These are phyloP conservation scores for Solanum chiquidenum DNA, from an alignment of 257 asterid species.

Conservation along the genomic window DNA sequence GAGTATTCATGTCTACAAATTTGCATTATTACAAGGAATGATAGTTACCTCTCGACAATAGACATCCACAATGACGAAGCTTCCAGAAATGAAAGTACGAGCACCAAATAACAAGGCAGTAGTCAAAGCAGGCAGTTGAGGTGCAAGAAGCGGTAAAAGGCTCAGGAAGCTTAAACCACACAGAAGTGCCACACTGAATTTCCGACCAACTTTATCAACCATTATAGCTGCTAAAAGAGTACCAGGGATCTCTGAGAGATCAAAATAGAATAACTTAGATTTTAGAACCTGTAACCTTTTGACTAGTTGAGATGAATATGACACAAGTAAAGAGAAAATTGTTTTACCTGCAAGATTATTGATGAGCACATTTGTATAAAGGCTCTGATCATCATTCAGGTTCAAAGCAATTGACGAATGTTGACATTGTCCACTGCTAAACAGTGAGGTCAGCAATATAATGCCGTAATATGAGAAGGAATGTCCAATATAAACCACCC, in stretches of 20 bases:
- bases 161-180: constrained; percentile 25
- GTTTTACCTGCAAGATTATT: constrained; percentile 68
- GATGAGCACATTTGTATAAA: constrained; percentile 48
- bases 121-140: constrained; percentile 24
- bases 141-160: constrained; percentile 43
- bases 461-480: constrained; percentile 63
- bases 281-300: neutral
- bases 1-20: neutral
- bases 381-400: constrained; percentile 15
- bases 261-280: neutral
- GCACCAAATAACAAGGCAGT: constrained; percentile 53
- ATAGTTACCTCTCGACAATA: constrained; percentile 61
- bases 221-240: constrained; percentile 43
- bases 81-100: constrained; percentile 51
- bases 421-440: constrained; percentile 44
- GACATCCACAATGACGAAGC: constrained; percentile 36
- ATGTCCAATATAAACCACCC: constrained; percentile 56
- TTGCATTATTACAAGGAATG: neutral
- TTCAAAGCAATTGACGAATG: constrained; percentile 19
- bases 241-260: constrained; percentile 70
- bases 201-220: constrained; percentile 64
- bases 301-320: neutral
- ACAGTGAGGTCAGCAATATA: constrained; percentile 65
- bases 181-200: constrained; percentile 50
- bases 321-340: neutral